phyloP scores from a whole-genome alignment of 352 stramenopile genomes.

The Pythium aristosporum region DNA sequence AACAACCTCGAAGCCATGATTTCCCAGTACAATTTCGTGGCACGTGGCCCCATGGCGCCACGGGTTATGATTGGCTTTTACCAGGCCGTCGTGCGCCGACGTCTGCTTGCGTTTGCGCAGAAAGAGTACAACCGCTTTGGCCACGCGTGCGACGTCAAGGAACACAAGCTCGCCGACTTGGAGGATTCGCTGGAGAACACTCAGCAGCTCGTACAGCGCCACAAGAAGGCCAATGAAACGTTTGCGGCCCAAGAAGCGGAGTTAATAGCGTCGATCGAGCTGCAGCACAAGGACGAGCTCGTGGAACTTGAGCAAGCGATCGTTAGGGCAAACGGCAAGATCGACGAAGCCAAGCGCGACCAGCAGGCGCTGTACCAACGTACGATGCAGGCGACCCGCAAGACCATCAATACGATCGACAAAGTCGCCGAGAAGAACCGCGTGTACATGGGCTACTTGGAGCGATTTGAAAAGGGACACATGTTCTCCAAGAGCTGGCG shows the following conservation, averaged over 20 bases:
- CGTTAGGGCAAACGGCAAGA: conserved; percentile 34
- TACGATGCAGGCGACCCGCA: conserved; percentile 74
- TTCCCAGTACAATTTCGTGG: conserved; percentile 77
- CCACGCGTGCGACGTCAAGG: conserved; percentile 46
- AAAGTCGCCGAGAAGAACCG: conserved; percentile 64
- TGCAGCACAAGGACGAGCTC: conserved; percentile 41
- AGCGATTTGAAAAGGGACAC: conserved; percentile 73
- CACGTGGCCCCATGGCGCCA: conserved; percentile 48
- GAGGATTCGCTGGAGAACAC: conserved; percentile 49
- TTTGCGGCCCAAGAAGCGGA: conserved; percentile 50
- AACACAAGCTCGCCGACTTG: conserved; percentile 47
- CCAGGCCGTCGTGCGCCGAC: conserved; percentile 46
- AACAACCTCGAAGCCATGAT: conserved; percentile 77
- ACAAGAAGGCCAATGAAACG: conserved; percentile 47
- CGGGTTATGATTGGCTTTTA: conserved; percentile 62
- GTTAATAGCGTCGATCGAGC: conserved; percentile 45
- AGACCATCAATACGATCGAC: conserved; percentile 77
- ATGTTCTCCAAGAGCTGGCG: conserved; percentile 75
- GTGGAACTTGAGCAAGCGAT: conserved; percentile 41
- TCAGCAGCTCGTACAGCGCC: conserved; percentile 43
- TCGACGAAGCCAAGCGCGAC: conserved; percentile 50
- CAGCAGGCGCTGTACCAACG: conserved; percentile 71
- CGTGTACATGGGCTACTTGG: conserved; percentile 65
- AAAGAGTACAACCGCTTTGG: conserved; percentile 68
- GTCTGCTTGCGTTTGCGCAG: conserved; percentile 42